Conservation (phyloP, 768 basidiomycete genomes). For the Suillus subalutaceus region DNA sequence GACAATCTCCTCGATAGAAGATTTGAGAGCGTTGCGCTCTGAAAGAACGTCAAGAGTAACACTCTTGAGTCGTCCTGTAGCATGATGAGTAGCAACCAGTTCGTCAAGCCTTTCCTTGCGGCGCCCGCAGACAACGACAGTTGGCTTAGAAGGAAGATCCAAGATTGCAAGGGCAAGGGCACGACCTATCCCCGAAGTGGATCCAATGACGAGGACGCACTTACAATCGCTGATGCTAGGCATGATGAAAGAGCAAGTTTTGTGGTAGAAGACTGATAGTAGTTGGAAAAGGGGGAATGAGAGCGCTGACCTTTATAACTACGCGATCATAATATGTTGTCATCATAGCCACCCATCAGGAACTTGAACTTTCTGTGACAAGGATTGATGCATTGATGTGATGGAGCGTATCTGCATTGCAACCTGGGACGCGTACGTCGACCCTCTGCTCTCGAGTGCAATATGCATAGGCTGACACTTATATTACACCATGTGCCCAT, state of each 20-base stretch:
- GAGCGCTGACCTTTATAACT: background rate
- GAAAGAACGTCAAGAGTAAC: slow-evolving; percentile 47
- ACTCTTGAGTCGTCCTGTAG: slow-evolving; percentile 40
- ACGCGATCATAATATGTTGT: background rate
- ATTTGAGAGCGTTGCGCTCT: slow-evolving; percentile 41
- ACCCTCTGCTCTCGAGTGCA: background rate
- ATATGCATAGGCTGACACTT: background rate
- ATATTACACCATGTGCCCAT: background rate
- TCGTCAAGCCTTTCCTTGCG: slow-evolving; percentile 58
- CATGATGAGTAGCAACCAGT: slow-evolving; percentile 34
- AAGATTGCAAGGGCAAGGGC: slow-evolving; percentile 55
- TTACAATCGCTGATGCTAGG: slow-evolving; percentile 48
- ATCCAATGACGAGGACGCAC: slow-evolving; percentile 57
- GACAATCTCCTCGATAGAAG: slow-evolving; percentile 43
- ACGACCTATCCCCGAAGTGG: slow-evolving; percentile 61
- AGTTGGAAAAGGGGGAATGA: background rate
- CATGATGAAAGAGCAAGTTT: slow-evolving; percentile 16
- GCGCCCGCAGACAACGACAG: slow-evolving; percentile 53
- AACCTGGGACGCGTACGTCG: background rate
- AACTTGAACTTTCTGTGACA: background rate
- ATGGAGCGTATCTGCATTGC: background rate
- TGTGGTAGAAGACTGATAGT: background rate
- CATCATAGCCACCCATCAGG: background rate
- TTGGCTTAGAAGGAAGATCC: slow-evolving; percentile 48
- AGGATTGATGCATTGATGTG: background rate